Base-by-base conservation (phyloP, 164 flowering plant species). In the Aristolochia californica region DNA sequence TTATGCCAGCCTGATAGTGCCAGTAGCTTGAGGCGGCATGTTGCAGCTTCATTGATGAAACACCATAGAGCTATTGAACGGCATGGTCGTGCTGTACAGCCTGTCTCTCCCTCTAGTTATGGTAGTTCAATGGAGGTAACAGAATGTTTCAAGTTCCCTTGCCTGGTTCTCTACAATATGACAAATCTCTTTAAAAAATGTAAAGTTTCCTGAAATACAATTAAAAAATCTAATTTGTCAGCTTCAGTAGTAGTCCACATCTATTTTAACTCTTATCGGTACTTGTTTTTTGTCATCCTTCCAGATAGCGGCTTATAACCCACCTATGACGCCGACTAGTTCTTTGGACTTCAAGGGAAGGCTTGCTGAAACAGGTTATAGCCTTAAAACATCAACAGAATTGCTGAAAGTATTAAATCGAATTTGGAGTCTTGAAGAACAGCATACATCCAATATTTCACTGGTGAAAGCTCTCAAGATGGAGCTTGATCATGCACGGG, bases 91-190 rank as follows among this genome's bases (percentile, higher is more conserved):
- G 83, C 73, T 27, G 57, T 77, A 24, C 86, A 73, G 58, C 91
- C 93, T 53, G 66, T 72, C 5, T 84, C 96, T 59, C 88, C 93
- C 25, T 81, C 86, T 53, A 86, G 85, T 69, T 83, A 73, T 67
- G 68, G 78, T 50, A 88, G 98, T 66, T 91, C 98, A 34, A 66
- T 84, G 82, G 96, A 91, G 95, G 98, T 91, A 72, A 28, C n/a
- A 51, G 7, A 34, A 34, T 34, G 10, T 2, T 34, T 34, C 40
- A 34, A 34, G 40, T 34, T 28, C 30, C 7, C 30, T 7, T 28
- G 30, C 30, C 4, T 28, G 4, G 30, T 28, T 34, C 10, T 34
- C 40, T 34, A 34, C 11, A 34, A 12, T 34, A 34, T 7, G 7
- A 28, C 3, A 28, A 7, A 28, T 28, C 34, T 28, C 34, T 28